Conservation (phyloP, 2,329 filamentous ascomycete genomes). For the Aspergillus puulaauensis region DNA sequence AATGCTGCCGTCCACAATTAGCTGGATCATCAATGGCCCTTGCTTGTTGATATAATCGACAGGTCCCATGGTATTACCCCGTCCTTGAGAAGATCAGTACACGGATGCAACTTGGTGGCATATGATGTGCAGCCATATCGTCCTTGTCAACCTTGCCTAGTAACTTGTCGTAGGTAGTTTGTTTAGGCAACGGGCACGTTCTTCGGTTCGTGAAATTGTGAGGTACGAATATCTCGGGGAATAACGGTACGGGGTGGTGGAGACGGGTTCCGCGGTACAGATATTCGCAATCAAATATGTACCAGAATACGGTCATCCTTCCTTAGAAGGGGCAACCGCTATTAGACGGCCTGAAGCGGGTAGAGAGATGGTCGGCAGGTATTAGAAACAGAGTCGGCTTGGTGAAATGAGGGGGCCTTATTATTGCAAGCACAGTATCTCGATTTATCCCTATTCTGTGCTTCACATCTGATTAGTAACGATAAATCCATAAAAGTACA, state of each 20-base stretch:
- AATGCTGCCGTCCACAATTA: background rate
- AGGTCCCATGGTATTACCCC: background rate
- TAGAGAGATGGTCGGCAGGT: too few species aligned
- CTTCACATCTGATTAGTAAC: too few species aligned
- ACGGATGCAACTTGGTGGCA: background rate
- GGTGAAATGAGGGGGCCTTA: too few species aligned
- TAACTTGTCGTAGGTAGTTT: background rate
- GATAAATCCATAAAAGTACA: too few species aligned
- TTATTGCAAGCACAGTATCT: too few species aligned
- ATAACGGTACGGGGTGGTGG: background rate
- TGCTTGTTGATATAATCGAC: background rate
- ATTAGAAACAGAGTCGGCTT: too few species aligned
- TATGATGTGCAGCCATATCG: background rate
- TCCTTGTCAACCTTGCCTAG: background rate
- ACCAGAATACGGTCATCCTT: too few species aligned
- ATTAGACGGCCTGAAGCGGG: too few species aligned
- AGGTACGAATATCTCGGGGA: background rate
- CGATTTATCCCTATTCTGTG: too few species aligned
- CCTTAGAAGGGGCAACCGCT: too few species aligned
- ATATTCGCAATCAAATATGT: too few species aligned
- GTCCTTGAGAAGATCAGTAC: background rate
- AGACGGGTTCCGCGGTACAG: background rate
- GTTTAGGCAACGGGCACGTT: background rate
- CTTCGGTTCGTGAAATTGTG: background rate
- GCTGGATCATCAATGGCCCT: background rate